Evolutionary conservation across 2,329 filamentous ascomycete genomes (phyloP).

Genomic region (Coniochaeta hoffmannii): DNA sequence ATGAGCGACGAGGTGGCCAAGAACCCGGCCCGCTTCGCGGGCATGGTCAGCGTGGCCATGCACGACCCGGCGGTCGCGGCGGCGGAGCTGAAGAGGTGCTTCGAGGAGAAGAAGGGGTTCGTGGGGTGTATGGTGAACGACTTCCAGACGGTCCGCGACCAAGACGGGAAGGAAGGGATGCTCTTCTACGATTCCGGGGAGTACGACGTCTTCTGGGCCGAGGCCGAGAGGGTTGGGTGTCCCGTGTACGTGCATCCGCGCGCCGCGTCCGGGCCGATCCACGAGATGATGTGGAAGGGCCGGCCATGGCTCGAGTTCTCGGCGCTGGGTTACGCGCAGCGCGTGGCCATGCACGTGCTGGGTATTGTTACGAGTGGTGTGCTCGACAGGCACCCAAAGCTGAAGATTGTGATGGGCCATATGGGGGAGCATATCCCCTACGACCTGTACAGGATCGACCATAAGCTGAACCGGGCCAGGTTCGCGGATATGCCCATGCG

Average conservation of each 20-base stretch:
- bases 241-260: conserved; percentile 59
- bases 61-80: conserved; percentile 13
- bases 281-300: conserved; percentile 15
- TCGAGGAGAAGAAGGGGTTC: conserved; percentile 49
- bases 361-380: conserved; percentile 25
- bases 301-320: conserved; percentile 13
- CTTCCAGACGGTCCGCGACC: conserved; percentile 40
- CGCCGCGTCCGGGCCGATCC: conserved; percentile 39
- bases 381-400: conserved; percentile 26
- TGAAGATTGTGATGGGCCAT: conserved; percentile 32
- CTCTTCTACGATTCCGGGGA: conserved; percentile 57
- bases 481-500: conserved; percentile 14
- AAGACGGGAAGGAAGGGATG: conserved; percentile 44
- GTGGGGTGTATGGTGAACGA: conserved; percentile 56
- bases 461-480: conserved; percentile 15
- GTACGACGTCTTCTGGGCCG: conserved; percentile 56
- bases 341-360: conserved; percentile 25
- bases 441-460: conserved; percentile 17
- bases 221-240: conserved; percentile 50
- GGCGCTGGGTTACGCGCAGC: conserved; percentile 15
- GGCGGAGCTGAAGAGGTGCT: conserved; percentile 41
- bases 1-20: conserved; percentile 11
- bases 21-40: conserved; percentile 12
- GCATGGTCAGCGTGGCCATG: conserved; percentile 12
- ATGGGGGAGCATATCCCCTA: conserved; percentile 27